Evolutionary conservation across 495 filamentous ascomycete species (phyloP), one percentile per base, ranked within the genome.

Genomic region (Chaetomium fimeti): DNA sequence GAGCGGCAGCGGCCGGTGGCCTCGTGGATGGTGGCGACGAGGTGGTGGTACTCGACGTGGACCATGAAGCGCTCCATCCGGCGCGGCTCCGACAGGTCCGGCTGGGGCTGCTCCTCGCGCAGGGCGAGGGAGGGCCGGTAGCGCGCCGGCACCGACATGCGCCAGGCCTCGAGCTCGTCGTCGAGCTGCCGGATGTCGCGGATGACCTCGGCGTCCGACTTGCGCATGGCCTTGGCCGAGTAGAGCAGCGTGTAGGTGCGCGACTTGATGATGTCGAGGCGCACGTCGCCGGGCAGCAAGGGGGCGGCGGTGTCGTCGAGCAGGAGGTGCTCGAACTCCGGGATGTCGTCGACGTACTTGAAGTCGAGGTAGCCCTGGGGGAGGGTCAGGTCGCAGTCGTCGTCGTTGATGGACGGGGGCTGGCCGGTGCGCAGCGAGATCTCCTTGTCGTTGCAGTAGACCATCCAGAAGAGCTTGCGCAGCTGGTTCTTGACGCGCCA

Each of bases 381-480:
- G 8, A 83, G 71, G 0, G 81, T 80, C 20, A 85, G 70, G 66
- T 84, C 82, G 66, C 83, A 85, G 61, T 83, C 79, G 25, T 84
- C 80, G 57, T 85, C 81, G 15, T 72, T 70, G 43, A 84, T 79
- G 3, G 73, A 68, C n/a, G 81, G 80, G 9, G 82, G 82, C 65
- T 82, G 81, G 7, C 82, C 83, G 0, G 77, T 83, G 32, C 82
- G 77, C 8, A 84, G 69, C 0, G 77, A 71, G 13, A 84, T 66
- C 52, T 84, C 81, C 64, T 83, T 83, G 57, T 85, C 83, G 36
- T 82, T 60, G 2, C 72, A 77, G 55, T 83, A 85, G 71, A 79
- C 79, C 4, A 84, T 69, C 83, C 82, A 85, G 66, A 85, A 85
- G 0, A 85, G 61, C 52, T 78, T 78, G 0, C 83, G 80, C 0